Evolutionary conservation across 1,284 basidiomycete species (phyloP), one percentile per base, ranked within the genome.

Genomic region (Melampsora occidentalis): DNA sequence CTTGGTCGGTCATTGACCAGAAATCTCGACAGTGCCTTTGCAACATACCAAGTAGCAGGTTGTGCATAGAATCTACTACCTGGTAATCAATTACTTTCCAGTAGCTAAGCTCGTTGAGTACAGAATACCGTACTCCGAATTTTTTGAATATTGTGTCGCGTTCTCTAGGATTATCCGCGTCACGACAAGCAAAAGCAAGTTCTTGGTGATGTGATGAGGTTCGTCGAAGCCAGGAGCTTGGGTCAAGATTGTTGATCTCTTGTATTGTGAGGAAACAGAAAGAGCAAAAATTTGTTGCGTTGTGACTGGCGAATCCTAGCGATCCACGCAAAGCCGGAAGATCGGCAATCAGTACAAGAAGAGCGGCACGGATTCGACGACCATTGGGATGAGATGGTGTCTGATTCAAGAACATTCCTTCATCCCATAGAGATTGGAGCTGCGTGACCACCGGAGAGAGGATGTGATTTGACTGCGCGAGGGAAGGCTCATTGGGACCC

Each of bases 401-500:
- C 16, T 42, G 51, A 22, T 49, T n/a, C 10, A 67, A n/a, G 35
- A 3, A 48, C 5, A 48, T 25, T 2, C 35, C 65, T 22, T 22
- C 42, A 6, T n/a, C 25, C 69, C 69, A 70, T 14, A 70, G 25
- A 3, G 18, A 20, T 31, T 69, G 12, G 4, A 70, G n/a, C 28
- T 57, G 51, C 22, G 82, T 78, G 5, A 84, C 78, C 7, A 85
- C 57, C 3, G 81, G 82, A 22, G 61, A 16, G 1, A 85, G 63
- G 66, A 81, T 81, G 46, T 81, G 80, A 70, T 84, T 84, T 35
- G 83, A 69, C 20, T 80, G 59, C 14, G 79, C 62, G 2, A 72
- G 33, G 28, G n/a, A n/a, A n/a, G n/a, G n/a, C n/a, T n/a, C n/a
- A n/a, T n/a, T n/a, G n/a, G n/a, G n/a, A n/a, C n/a, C 84, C 14